Evolutionary conservation across 2,329 filamentous ascomycete genomes (phyloP).

Genomic region (Rhytidhysteron rufulum): DNA sequence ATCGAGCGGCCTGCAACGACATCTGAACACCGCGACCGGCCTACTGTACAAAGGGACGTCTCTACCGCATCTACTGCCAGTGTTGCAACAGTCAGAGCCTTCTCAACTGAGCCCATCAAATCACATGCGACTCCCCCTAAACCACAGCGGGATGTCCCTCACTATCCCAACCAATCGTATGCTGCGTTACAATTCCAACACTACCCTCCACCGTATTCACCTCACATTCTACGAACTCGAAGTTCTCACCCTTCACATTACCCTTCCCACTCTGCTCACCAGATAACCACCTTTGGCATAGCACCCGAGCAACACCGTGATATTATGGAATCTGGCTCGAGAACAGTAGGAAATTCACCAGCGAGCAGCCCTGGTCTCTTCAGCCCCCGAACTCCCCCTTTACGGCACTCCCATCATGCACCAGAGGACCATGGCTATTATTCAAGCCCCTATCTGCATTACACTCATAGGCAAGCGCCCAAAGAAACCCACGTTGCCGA

Average conservation of each 20-base stretch:
- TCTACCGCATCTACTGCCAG: slow-evolving; percentile 42
- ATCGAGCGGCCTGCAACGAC: slow-evolving; percentile 8
- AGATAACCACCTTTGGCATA: slow-evolving; percentile 39
- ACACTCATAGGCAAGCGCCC: slow-evolving; percentile 46
- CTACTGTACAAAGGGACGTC: slow-evolving; percentile 37
- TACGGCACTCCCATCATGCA: slow-evolving; percentile 23
- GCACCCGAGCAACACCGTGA: slow-evolving; percentile 27
- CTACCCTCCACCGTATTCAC: slow-evolving; percentile 34
- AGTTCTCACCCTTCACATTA: slow-evolving; percentile 42
- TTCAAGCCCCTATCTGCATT: slow-evolving; percentile 48
- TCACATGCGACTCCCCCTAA: slow-evolving; percentile 13
- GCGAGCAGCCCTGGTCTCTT: slow-evolving; percentile 47
- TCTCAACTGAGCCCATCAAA: slow-evolving; percentile 21
- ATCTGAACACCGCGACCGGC: slow-evolving; percentile 26
- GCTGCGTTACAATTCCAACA: slow-evolving; percentile 47
- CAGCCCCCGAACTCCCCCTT: slow-evolving; percentile 31
- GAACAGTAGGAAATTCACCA: slow-evolving; percentile 45
- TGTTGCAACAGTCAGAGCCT: slow-evolving; percentile 38
- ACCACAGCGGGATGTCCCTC: slow-evolving; percentile 29
- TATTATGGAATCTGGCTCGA: slow-evolving; percentile 35
- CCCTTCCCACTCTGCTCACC: slow-evolving; percentile 33
- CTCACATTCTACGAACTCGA: slow-evolving; percentile 37
- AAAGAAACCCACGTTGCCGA: slow-evolving; percentile 79
- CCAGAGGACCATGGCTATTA: slow-evolving; percentile 40
- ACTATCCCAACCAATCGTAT: slow-evolving; percentile 49